phyloP scores from a whole-genome alignment of 768 basidiomycete genomes.

The Boletus tylopilopsis region DNA sequence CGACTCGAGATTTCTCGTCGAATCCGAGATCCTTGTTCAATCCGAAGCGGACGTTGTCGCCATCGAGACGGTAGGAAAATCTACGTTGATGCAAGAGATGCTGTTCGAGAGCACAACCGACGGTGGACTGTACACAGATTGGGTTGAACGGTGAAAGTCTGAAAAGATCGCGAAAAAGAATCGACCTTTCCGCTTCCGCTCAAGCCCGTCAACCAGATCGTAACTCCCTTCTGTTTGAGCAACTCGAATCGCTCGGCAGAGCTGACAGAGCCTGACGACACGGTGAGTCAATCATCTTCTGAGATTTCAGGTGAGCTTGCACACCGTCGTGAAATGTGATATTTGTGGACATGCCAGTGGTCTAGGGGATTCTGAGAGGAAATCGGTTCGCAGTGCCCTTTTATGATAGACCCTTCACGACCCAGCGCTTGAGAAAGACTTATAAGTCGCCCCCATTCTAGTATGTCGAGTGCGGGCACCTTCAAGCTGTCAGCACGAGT shows the following conservation, averaged over 20 bases:
- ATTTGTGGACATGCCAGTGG: constrained; percentile 38
- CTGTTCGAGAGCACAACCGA: constrained; percentile 95
- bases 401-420: constrained; percentile 2
- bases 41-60: constrained; percentile 94
- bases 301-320: not conserved
- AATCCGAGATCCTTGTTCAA: constrained; percentile 97
- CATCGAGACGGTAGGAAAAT: constrained; percentile 90
- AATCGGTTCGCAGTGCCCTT: constrained; percentile 1
- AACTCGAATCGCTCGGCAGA: constrained; percentile 61
- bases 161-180: not conserved
- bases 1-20: constrained; percentile 84
- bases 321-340: constrained; percentile 70
- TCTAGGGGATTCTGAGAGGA: not conserved
- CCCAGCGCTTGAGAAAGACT: constrained; percentile 11
- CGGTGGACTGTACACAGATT: constrained; percentile 67
- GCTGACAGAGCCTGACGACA: constrained; percentile 63
- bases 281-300: constrained; percentile 1
- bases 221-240: constrained; percentile 79
- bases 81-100: constrained; percentile 84
- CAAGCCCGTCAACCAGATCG: constrained; percentile 95
- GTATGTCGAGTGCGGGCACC: not conserved
- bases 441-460: not conserved
- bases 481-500: not conserved
- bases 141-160: not conserved
- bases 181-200: constrained; percentile 91